Conservation (phyloP, 768 basidiomycete species). For the Leccinellum luteum region DNA sequence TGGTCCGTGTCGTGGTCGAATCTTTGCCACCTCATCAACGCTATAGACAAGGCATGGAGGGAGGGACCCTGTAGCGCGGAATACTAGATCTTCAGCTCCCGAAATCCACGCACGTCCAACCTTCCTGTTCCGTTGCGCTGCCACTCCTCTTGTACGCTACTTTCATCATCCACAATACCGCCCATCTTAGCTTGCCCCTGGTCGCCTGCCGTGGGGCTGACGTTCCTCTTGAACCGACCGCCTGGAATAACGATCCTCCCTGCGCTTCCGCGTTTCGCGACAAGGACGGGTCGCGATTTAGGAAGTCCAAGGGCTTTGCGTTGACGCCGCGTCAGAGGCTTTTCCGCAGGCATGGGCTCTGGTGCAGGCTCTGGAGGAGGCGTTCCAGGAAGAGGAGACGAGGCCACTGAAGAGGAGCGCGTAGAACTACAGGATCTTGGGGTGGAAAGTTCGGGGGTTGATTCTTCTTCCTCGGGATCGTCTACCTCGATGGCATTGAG, state of each 20-base stretch:
- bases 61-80: neutral
- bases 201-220: conserved; percentile 3
- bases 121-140: conserved; percentile 66
- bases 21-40: conserved; percentile 11
- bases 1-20: conserved; percentile 8
- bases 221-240: conserved; percentile 44
- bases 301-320: conserved; percentile 68
- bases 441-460: conserved; percentile 45
- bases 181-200: conserved; percentile 22
- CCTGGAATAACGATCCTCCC: conserved; percentile 67
- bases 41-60: neutral
- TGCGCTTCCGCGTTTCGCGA: conserved; percentile 33
- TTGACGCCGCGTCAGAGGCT: conserved; percentile 61
- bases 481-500: conserved; percentile 25
- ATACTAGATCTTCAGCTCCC: conserved; percentile 67
- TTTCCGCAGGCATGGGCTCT: conserved; percentile 19
- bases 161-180: conserved; percentile 33
- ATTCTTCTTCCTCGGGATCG: conserved; percentile 31
- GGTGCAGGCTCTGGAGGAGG: conserved; percentile 28
- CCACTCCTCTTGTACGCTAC: conserved; percentile 48
- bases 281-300: conserved; percentile 42
- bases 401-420: conserved; percentile 31
- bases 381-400: conserved; percentile 38
- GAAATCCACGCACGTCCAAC: conserved; percentile 73
- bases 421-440: conserved; percentile 30